Conservation (phyloP, 2,329 filamentous ascomycete genomes). For the Orbilia oligospora region DNA sequence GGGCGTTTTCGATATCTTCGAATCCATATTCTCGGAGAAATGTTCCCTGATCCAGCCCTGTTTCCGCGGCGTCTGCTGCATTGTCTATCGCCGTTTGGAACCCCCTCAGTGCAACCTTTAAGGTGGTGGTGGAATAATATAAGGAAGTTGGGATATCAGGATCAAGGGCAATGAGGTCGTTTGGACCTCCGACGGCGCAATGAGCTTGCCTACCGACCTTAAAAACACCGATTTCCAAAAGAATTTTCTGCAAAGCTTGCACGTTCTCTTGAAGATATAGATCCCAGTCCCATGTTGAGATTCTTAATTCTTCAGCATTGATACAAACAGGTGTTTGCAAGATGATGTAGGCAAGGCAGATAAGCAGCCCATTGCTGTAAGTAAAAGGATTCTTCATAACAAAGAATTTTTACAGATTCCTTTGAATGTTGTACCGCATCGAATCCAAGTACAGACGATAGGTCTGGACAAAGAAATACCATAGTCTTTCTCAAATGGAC, state of each 20-base stretch:
- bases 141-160: slow-evolving; percentile 3
- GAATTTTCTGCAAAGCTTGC: not conserved
- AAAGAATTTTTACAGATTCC: not conserved
- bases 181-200: slow-evolving; percentile 27
- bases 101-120: not conserved
- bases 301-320: not conserved
- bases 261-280: slow-evolving; percentile 23
- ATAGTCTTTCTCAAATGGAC: slow-evolving; percentile 7
- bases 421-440: not conserved
- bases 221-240: slow-evolving; percentile 25
- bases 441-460: not conserved
- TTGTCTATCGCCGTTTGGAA: not conserved
- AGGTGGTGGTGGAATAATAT: slow-evolving; percentile 11
- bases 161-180: not conserved
- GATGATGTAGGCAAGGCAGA: not conserved
- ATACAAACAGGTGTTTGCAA: not conserved
- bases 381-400: not conserved
- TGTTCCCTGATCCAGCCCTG: not conserved
- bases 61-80: not conserved
- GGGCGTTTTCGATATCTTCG: not conserved
- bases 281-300: slow-evolving; percentile 31
- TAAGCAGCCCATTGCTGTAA: not conserved
- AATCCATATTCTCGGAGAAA: slow-evolving; percentile 3
- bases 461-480: not conserved
- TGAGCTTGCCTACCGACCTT: slow-evolving; percentile 6